Conservation (phyloP, 495 filamentous ascomycete species). For the Daldinia vernicosa region DNA sequence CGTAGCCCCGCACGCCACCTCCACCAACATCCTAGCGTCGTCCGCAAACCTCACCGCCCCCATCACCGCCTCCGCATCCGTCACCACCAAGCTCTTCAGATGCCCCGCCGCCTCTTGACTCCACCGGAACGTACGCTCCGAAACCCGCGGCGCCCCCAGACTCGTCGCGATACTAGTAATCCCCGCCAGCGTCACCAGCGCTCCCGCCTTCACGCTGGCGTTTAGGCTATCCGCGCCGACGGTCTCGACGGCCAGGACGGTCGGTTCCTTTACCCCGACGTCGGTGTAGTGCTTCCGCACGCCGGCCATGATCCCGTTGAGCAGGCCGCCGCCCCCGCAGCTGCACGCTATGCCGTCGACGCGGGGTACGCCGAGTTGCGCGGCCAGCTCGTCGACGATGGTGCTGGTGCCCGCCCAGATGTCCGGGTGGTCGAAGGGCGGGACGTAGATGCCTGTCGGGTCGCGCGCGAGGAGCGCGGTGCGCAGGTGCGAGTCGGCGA, state of each 20-base stretch:
- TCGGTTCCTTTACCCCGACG: conserved; percentile 43
- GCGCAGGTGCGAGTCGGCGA: conserved; percentile 78
- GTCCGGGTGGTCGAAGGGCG: conserved; percentile 87
- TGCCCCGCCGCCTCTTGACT: conserved; percentile 40
- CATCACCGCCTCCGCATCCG: conserved; percentile 81
- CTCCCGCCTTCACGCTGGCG: conserved; percentile 64
- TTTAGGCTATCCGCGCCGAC: conserved; percentile 77
- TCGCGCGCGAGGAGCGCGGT: conserved; percentile 62
- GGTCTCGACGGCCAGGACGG: conserved; percentile 84
- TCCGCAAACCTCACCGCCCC: conserved; percentile 80
- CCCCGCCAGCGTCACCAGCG: conserved; percentile 70
- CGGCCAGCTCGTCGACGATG: conserved; percentile 75
- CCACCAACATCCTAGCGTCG: conserved; percentile 81
- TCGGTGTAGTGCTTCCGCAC: not conserved
- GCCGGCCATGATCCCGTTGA: conserved; percentile 68
- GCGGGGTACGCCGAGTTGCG: conserved; percentile 60
- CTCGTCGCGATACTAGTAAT: conserved; percentile 86
- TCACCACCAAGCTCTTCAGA: conserved; percentile 74
- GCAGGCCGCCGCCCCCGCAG: conserved; percentile 88
- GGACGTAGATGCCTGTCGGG: conserved; percentile 77
- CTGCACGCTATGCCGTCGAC: conserved; percentile 80
- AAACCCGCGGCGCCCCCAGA: conserved; percentile 79
- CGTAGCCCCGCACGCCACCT: conserved; percentile 84
- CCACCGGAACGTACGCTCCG: conserved; percentile 74
- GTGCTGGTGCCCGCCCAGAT: conserved; percentile 84